Percentiles rank a stretch among this genome's conserved stretches.
Conservation (phyloP, 345 rosid species). For the Citrus unshiu region DNA sequence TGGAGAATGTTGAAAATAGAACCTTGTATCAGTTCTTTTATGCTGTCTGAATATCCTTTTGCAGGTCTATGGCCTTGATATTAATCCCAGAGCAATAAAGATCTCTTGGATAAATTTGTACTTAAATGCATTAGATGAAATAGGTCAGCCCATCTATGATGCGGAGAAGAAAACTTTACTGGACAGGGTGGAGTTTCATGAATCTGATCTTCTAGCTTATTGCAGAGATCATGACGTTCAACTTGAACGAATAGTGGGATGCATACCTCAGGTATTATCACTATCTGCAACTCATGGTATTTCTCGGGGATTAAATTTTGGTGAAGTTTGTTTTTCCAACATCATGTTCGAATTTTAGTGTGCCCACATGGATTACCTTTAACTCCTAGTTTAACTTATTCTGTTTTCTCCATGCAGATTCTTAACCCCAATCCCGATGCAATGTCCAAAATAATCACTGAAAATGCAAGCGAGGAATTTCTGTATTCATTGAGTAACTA, state of each 20-base stretch:
- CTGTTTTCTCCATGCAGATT: no score
- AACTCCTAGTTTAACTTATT: no score
- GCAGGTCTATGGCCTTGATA: constrained; percentile 80
- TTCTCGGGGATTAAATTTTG: not conserved
- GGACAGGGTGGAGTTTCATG: constrained; percentile 94
- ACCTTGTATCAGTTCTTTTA: constrained; percentile 10
- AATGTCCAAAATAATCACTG: no score
- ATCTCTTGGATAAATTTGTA: constrained; percentile 91
- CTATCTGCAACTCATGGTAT: not conserved
- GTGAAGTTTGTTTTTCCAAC: constrained; percentile 5
- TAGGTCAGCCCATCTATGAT: constrained; percentile 77
- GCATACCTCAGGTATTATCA: constrained; percentile 87
- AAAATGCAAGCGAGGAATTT: no score
- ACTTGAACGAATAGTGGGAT: constrained; percentile 94
- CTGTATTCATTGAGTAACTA: constrained; percentile 28
- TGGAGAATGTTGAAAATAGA: not conserved
- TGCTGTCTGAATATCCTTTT: constrained; percentile 10
- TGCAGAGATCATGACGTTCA: constrained; percentile 70
- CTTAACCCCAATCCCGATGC: no score
- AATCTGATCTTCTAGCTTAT: constrained; percentile 84
- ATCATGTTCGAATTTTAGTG: not conserved
- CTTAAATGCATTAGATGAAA: constrained; percentile 87
- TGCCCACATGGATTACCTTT: no score
- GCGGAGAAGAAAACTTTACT: constrained; percentile 85
- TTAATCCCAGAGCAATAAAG: constrained; percentile 73